phyloP scores from a whole-genome alignment of 306 rosid genomes.

The Cicer judaicum region DNA sequence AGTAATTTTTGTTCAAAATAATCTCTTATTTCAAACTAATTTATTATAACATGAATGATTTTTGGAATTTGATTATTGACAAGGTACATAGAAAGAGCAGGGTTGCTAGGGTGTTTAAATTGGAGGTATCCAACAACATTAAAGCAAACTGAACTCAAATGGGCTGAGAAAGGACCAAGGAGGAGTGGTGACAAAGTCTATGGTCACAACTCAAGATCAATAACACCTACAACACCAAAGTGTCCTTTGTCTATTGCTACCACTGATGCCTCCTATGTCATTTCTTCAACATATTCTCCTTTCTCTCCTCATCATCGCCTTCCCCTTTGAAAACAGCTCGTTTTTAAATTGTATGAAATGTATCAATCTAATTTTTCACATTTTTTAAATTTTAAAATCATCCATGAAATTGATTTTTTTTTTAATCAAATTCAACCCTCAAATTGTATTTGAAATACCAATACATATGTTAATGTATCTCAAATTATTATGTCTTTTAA shows the following conservation, averaged over 20 bases:
- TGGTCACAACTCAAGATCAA: conserved; percentile 50
- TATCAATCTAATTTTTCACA: no score
- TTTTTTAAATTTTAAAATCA: no score
- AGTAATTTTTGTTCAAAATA: not conserved
- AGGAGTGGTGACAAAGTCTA: conserved; percentile 54
- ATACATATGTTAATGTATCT: not conserved
- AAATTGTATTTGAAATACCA: not conserved
- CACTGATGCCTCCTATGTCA: conserved; percentile 50
- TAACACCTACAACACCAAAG: conserved; percentile 49
- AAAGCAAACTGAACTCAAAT: conserved; percentile 71
- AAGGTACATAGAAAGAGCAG: conserved; percentile 81
- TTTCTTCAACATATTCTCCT: conserved; percentile 55
- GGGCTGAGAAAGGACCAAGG: conserved; percentile 87
- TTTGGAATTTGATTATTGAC: conserved; percentile 11
- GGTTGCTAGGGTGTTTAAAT: conserved; percentile 57
- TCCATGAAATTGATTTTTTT: no score
- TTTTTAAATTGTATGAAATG: no score
- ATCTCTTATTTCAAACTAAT: not conserved
- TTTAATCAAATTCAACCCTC: no score
- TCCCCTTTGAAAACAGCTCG: conserved; percentile 50
- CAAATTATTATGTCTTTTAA: conserved; percentile 1
- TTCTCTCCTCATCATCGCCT: conserved; percentile 56
- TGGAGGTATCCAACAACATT: conserved; percentile 61
- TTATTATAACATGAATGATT: not conserved
- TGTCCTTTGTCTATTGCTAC: conserved; percentile 20